Evolutionary conservation across 2,329 filamentous ascomycete species (phyloP), one percentile per base, ranked within the genome.

Genomic region (Basipetospora chlamydospora): DNA sequence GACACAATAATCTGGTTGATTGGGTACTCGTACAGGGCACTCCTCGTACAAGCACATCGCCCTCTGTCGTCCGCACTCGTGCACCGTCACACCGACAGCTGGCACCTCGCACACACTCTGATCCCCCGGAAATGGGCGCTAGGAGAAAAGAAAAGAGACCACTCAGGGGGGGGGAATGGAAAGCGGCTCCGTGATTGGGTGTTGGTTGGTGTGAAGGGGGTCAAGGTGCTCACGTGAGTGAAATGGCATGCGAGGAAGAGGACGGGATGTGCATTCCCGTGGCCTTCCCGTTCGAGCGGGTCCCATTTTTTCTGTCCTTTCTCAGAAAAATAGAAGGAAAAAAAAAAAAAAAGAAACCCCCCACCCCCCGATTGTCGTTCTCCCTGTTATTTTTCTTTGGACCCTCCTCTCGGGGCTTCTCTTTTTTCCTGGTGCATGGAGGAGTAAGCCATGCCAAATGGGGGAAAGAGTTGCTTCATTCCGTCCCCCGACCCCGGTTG

Each of bases 221-320:
- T 29, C 28, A 29, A 29, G 6, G 3, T 10, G 13, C 13, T 36
- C 34, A 36, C 34, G 34, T 36, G 34, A 36, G 34, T 15, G 17
- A 36, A 13, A 21, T 29, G 18, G 13, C 25, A 36, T 36, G 34
- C 34, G 34, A 36, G 34, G 26, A 36, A 36, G 34, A 36, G 17
- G 26, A 21, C 23, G 12, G 34, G 16, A 25, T 36, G 34, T 36
- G 34, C 34, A 36, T 36, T 36, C 34, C 34, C 34, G 34, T 29
- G 10, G 15, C 25, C 33, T 36, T 36, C 34, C 34, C 34, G 34
- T 15, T 12, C 18, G 25, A 28, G 26, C 26, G 26, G 34, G 11
- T 26, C 34, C 34, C 4, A 36, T 28, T 36, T 21, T 23, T 34
- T 26, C 17, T 21, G 13, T 22, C 13, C 22, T 33, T 25, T 16